phyloP scores from a whole-genome alignment of 805 yeast genomes.

The Lachancea fermentati region DNA sequence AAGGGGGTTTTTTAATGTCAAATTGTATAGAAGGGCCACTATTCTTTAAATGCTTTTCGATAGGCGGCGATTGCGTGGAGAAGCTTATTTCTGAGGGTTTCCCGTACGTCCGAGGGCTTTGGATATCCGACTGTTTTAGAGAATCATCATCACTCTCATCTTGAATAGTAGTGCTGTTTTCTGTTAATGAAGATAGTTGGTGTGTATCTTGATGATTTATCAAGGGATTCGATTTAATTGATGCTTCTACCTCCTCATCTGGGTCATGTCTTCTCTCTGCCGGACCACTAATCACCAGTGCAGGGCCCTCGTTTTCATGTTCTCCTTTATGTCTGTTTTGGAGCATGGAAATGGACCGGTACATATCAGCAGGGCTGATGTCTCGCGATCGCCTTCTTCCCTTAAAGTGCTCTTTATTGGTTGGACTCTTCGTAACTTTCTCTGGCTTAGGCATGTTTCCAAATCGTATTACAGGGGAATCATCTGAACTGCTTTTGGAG shows the following conservation, averaged over 20 bases:
- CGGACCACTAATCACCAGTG: constrained; percentile 72
- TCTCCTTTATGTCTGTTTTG: constrained; percentile 43
- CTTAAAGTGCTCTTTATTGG: constrained; percentile 27
- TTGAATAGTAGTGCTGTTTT: no score
- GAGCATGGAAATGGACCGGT: constrained; percentile 75
- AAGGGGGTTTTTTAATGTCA: constrained; percentile 23
- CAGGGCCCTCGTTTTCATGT: constrained; percentile 63
- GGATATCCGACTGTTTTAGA: no score
- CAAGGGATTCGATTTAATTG: no score
- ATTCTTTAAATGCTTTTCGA: no score
- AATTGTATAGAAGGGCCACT: no score
- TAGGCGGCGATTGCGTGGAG: no score
- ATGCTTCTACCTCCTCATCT: not conserved
- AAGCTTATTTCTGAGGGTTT: no score
- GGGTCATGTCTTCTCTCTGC: constrained; percentile 11
- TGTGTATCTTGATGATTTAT: no score
- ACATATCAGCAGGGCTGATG: constrained; percentile 78
- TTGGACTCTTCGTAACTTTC: constrained; percentile 2
- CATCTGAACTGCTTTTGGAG: constrained; percentile 5
- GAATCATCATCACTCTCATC: no score
- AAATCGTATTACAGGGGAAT: constrained; percentile 4
- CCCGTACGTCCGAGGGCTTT: no score
- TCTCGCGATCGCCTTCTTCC: constrained; percentile 37
- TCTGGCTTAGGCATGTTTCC: constrained; percentile 8
- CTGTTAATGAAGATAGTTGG: no score